Evolutionary conservation across 805 yeast species (phyloP), one percentile per base, ranked within the genome.

Genomic region (Priceomyces fermenticarens): DNA sequence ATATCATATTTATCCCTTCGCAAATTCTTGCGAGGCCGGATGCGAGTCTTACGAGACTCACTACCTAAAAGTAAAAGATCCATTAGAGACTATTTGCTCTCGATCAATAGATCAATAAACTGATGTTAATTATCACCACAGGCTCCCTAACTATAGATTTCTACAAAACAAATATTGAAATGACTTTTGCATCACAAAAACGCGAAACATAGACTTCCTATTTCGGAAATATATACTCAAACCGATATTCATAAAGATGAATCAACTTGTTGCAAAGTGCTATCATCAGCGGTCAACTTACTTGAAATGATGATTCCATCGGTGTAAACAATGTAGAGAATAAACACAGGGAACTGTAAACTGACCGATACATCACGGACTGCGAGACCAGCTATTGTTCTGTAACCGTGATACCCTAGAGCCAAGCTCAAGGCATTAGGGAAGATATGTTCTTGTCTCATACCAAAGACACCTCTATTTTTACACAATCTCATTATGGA

Each of bases 21-120:
- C 26, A 83, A 61, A 43, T 70, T 66, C 16, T 62, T 61, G 34
- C 65, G 72, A 7, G 77, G 77, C 39, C 62, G 61, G 12, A 81
- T 60, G 5, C 88, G 88, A 0, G 87, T 81, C 53, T 78, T 81
- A n/a, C 90, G 70, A 31, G 88, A 78, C 52, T 68, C 71, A 28
- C 70, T 63, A 1, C 89, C 89, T n/a, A 71, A 67, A 51, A 67
- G 72, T 35, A 70, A 50, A 41, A 65, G 49, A 46, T 69, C 71
- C 75, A 69, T 69, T 29, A 11, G 29, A 38, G 26, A 6, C 17
- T 35, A 23, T 17, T 35, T 30, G 11, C 26, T 33, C 26, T 33
- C 25, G 28, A 14, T 35, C 29, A 14, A 16, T 28, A 25, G 14
- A 4, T 14, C 8, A 4, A 12, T 29, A 12, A 29, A 9, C 32